Conservation (phyloP, 2,329 filamentous ascomycete genomes). For the Diplodia mutila region DNA sequence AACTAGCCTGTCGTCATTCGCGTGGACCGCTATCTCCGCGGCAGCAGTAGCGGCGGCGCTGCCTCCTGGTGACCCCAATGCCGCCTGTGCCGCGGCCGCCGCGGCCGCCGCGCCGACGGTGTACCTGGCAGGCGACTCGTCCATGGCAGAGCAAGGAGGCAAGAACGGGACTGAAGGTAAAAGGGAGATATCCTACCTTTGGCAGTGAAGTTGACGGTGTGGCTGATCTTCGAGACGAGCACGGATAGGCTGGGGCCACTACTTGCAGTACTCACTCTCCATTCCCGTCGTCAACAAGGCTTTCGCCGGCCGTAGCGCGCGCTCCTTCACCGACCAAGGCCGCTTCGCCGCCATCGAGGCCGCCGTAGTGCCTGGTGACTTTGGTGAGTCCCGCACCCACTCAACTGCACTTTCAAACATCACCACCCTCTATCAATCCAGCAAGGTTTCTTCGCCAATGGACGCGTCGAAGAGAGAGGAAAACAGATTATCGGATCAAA, state of each 20-base stretch:
- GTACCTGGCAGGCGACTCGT: conserved; percentile 65
- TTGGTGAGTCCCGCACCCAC: conserved; percentile 33
- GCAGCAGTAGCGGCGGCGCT: neutral
- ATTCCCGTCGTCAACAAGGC: conserved; percentile 65
- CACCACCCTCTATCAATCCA: too few species aligned
- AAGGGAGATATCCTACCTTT: neutral
- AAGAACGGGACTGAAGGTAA: conserved; percentile 48
- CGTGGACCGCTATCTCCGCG: neutral
- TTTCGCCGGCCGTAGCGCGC: conserved; percentile 66
- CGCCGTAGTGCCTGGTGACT: conserved; percentile 61
- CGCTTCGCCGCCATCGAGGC: conserved; percentile 63
- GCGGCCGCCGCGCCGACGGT: conserved; percentile 43
- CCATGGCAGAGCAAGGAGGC: conserved; percentile 58
- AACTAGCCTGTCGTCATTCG: neutral
- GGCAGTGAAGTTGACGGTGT: too few species aligned
- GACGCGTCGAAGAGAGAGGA: neutral
- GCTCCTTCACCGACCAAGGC: conserved; percentile 68
- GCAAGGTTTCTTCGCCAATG: too few species aligned
- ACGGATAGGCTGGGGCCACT: conserved; percentile 63
- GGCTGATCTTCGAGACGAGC: neutral
- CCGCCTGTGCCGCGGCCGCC: neutral
- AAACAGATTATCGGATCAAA: neutral
- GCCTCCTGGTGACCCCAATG: neutral
- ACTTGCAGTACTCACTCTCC: conserved; percentile 58
- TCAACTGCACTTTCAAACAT: neutral